Conservation (phyloP, 163 green algal genomes). For the Dunaliella salina region DNA sequence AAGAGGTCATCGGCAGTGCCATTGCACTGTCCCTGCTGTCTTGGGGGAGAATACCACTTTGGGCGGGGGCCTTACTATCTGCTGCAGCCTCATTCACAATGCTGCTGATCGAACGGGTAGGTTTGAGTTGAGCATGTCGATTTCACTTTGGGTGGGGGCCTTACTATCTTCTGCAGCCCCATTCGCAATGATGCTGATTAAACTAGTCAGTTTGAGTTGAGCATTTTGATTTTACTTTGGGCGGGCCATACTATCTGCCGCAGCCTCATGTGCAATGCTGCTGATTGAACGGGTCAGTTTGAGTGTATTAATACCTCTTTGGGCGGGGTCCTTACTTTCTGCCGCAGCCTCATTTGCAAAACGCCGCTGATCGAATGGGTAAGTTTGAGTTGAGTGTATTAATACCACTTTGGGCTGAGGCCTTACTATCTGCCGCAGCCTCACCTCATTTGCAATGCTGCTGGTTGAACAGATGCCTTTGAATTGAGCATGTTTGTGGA, state of each 20-base stretch:
- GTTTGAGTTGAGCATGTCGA: slow-evolving; percentile 25
- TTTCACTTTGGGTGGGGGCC: slow-evolving; percentile 75
- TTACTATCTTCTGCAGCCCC: too few relatives aligned
- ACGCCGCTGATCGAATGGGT: too few relatives aligned
- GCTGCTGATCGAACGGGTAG: slow-evolving; percentile 70
- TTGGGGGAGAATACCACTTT: slow-evolving; percentile 65
- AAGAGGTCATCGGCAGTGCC: slow-evolving; percentile 45
- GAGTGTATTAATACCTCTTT: slow-evolving; percentile 57
- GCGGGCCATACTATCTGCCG: slow-evolving; percentile 61
- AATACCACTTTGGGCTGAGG: slow-evolving; percentile 67
- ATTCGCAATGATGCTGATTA: too few relatives aligned
- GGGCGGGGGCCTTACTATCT: slow-evolving; percentile 67
- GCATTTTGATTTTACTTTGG: too few relatives aligned
- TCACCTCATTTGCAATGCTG: slow-evolving; percentile 74
- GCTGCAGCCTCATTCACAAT: slow-evolving; percentile 63
- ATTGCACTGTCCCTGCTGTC: slow-evolving; percentile 67
- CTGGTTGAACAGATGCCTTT: slow-evolving; percentile 78
- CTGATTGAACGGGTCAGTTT: slow-evolving; percentile 68
- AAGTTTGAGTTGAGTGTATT: too few relatives aligned
- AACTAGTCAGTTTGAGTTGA: too few relatives aligned
- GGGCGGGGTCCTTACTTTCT: slow-evolving; percentile 63
- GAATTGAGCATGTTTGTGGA: too few relatives aligned
- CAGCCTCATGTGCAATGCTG: slow-evolving; percentile 66
- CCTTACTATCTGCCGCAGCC: slow-evolving; percentile 58
- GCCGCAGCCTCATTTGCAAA: too few relatives aligned